Evolutionary conservation across 495 filamentous ascomycete species (phyloP), one percentile per base, ranked within the genome.

Genomic region (Penicillium cinerascens): DNA sequence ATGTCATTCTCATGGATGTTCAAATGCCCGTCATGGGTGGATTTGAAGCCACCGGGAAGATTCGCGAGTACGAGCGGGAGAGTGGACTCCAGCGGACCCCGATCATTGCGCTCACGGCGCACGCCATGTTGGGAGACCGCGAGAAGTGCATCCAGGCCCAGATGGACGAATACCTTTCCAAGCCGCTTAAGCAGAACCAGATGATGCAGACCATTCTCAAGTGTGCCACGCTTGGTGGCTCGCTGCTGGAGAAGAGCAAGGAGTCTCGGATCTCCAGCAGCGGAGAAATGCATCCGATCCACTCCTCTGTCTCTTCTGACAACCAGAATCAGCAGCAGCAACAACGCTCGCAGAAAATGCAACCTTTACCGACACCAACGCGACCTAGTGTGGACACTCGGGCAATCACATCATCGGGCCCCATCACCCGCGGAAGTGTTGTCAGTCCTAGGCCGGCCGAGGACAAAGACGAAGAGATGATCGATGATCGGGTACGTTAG

Each of bases 21-120:
- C 95, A 97, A 68, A 99, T 99, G 95, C 95, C 95, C 18, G 86
- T 97, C 54, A 97, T 99, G 92, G 95, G 95, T 58, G 95, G 95
- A 33, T 99, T 97, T 67, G 95, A 99, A 71, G 90, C 95, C 35
- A 99, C 95, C 17, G 90, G 85, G 47, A 96, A 93, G 76, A 99
- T 99, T 55, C 86, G 95, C 44, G 92, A 96, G 61, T 97, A 89
- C 62, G 95, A 99, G 66, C 83, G 85, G 26, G 87, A 87, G 54
- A 75, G 68, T 37, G 84, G 84, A 17, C 77, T 89, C 6, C 82
- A 87, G 50, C 83, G 92, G 20, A 95, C 92, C 13, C 95, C 95
- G 8, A 96, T 99, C 64, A 96, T 99, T 59, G 95, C 95, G 3
- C 81, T 99, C 10, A 99, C 95, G 2, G 95, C 95, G 4, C 95